Evolutionary conservation across 1,139 yeast genomes (phyloP).

Genomic region (Spathaspora sp.): DNA sequence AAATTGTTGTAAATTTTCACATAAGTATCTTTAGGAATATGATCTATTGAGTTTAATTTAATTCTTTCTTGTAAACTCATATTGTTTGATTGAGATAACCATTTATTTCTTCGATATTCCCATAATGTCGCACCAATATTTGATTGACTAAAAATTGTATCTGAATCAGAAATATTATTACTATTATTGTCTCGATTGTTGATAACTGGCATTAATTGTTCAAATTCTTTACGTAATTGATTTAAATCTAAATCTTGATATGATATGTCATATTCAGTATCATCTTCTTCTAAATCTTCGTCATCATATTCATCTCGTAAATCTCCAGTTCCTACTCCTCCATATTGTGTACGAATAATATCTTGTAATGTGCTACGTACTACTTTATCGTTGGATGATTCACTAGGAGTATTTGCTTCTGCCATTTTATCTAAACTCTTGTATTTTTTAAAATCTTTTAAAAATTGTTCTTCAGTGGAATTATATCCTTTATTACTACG

Average conservation of each 20-base stretch:
- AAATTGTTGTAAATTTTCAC: conserved; percentile 55
- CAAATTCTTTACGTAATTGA: conserved; percentile 28
- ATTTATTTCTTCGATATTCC: conserved; percentile 57
- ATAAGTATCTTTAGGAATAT: conserved; percentile 49
- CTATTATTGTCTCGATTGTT: conserved; percentile 2
- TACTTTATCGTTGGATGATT: conserved; percentile 5
- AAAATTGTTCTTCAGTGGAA: conserved; percentile 32
- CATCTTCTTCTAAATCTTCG: conserved; percentile 15
- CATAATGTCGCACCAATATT: conserved; percentile 54
- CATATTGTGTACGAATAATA: conserved; percentile 22
- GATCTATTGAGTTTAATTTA: conserved; percentile 29
- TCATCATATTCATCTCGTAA: conserved; percentile 14
- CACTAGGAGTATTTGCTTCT: conserved; percentile 12
- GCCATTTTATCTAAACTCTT: conserved; percentile 39
- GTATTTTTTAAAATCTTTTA: conserved; percentile 32
- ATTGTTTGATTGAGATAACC: conserved; percentile 37
- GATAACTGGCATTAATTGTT: conserved; percentile 8
- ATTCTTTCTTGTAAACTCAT: conserved; percentile 14
- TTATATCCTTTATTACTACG: conserved; percentile 21
- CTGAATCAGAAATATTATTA: conserved; percentile 8
- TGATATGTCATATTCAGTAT: conserved; percentile 14
- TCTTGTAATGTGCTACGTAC: conserved; percentile 24
- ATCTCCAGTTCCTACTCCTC: conserved; percentile 10
- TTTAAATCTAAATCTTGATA: conserved; percentile 29
- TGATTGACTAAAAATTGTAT: conserved; percentile 11